Percentiles rank a stretch among this genome's conserved stretches.
phyloP scores from a whole-genome alignment of 257 asterid genomes.

The Coffea eugenioides region DNA sequence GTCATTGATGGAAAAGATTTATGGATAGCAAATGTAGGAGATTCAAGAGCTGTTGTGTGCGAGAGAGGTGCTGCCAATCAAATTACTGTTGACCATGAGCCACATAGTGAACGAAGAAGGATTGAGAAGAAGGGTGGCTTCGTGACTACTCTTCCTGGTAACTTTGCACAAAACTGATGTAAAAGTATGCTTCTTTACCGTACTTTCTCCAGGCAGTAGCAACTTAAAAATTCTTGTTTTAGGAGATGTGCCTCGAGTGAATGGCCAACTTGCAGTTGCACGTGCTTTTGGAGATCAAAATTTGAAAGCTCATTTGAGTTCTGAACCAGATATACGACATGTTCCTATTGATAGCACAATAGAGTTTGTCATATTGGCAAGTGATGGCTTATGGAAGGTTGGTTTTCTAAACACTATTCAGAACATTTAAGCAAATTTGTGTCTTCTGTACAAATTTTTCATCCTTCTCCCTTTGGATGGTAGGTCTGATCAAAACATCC shows the following conservation, averaged over 20 bases:
- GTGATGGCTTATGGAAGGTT: constrained; percentile 95
- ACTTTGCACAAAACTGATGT: neutral
- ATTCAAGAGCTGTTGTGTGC: constrained; percentile 76
- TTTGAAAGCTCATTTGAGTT: constrained; percentile 75
- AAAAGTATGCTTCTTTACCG: neutral
- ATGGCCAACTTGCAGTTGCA: constrained; percentile 85
- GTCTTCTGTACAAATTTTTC: neutral
- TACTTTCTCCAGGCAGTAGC: neutral
- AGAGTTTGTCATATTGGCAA: constrained; percentile 67
- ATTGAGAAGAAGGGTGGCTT: constrained; percentile 77
- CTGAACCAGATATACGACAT: constrained; percentile 65
- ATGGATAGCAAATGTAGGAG: constrained; percentile 83
- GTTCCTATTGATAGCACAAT: constrained; percentile 48
- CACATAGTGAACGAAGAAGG: constrained; percentile 56
- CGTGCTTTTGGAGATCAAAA: constrained; percentile 86
- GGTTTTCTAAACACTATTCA: neutral
- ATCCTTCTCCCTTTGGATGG: neutral
- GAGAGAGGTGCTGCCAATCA: constrained; percentile 53
- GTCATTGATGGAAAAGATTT: constrained; percentile 70
- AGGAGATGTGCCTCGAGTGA: constrained; percentile 88
- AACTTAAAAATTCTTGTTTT: constrained; percentile 30
- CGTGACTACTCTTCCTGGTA: constrained; percentile 75
- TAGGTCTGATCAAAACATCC: neutral
- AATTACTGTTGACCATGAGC: constrained; percentile 81
- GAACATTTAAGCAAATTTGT: neutral